These are phyloP conservation scores for Moringa oleifera DNA, from an alignment of 345 rosid species.

Conservation along the genomic window DNA sequence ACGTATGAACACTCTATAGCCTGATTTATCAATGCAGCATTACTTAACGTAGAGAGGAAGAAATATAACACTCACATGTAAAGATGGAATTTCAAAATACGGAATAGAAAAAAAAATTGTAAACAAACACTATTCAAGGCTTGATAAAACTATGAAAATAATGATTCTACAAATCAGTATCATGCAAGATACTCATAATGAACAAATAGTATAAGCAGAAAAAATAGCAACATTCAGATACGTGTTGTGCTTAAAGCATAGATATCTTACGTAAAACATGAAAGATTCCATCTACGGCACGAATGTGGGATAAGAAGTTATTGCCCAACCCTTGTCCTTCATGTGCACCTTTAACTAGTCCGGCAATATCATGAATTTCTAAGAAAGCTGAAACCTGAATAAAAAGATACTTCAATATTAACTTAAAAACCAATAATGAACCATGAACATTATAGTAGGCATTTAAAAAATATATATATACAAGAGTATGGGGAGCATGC, in stretches of 20 bases:
- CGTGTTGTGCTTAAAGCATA: neutral
- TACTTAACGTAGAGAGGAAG: too few relatives aligned
- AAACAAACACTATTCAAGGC: neutral
- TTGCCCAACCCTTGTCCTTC: conserved; percentile 97
- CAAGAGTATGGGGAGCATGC: too few relatives aligned
- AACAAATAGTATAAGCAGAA: neutral
- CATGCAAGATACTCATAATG: neutral
- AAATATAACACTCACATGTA: too few relatives aligned
- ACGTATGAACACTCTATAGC: too few relatives aligned
- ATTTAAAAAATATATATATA: too few relatives aligned
- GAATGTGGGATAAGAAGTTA: conserved; percentile 91
- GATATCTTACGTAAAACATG: conserved; percentile 78
- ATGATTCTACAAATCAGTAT: conserved; percentile 2
- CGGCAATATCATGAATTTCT: conserved; percentile 98
- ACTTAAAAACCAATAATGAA: neutral
- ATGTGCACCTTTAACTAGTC: conserved; percentile 94
- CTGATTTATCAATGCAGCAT: too few relatives aligned
- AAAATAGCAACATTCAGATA: neutral
- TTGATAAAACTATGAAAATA: neutral
- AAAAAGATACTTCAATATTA: conserved; percentile 5
- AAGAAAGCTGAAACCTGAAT: conserved; percentile 79
- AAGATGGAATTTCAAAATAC: too few relatives aligned
- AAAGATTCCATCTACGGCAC: conserved; percentile 98
- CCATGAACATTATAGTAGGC: neutral
- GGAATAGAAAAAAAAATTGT: too few relatives aligned